Evolutionary conservation across 1,284 basidiomycete species (phyloP), one percentile per base, ranked within the genome.

Genomic region (Limonomyces culmigenus): DNA sequence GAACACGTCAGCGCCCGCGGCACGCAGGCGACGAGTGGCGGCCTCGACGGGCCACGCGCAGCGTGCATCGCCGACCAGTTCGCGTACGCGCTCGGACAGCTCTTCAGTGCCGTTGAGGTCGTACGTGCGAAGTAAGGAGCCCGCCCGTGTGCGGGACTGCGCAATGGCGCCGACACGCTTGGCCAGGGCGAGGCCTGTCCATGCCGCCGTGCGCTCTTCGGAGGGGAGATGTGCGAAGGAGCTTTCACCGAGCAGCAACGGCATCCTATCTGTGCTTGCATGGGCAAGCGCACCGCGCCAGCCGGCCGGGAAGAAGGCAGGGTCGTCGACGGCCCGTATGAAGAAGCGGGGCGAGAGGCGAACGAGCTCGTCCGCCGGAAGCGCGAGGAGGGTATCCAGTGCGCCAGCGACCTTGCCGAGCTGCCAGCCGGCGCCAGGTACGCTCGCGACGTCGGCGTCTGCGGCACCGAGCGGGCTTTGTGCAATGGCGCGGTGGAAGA

Each of bases 41-140:
- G 69, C 65, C 21, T 83, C 72, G 0, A 70, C 74, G 5, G 77
- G 77, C 76, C 76, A 83, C 6, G 74, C 73, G 27, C 81, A 63
- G 19, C 74, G 67, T 4, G 75, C 63, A 42, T 83, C 78, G 45
- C 74, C 72, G 38, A 83, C 67, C 17, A 83, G 60, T 32, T 83
- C 78, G 19, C 77, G 55, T 0, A 83, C 58, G 31, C 63, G 67
- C 5, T 76, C 73, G 5, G 63, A 58, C 30, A 83, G 67, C 45
- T 83, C 77, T 31, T 58, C 55, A 20, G 70, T 65, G 0, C 66
- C 45, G 17, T 59, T 56, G 39, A 83, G 76, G 43, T 83, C 79
- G 47, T 83, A 83, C 3, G 70, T 66, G 31, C 72, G 67, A 37
- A 80, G 58, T 34, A 83, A 49, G 27, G 58, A 55, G 42, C 62